A percentile compares a stretch with the other conserved stretches of the same genome.
phyloP scores from a whole-genome alignment of 176 grass and related monocot species.

The Eragrostis nindensis region DNA sequence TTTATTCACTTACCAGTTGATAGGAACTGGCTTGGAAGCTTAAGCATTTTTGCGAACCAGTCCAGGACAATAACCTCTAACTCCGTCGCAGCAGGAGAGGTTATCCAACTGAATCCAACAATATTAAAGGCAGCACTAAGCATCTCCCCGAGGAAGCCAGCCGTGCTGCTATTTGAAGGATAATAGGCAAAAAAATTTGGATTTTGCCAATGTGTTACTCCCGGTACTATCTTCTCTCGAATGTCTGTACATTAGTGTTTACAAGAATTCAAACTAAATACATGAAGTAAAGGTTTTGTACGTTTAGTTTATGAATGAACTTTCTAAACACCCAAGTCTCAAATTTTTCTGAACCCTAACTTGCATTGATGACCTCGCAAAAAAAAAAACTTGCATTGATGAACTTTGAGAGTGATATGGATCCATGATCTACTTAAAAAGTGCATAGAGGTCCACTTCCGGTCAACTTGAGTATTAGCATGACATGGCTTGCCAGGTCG shows the following conservation, averaged over 20 bases:
- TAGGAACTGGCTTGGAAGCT: conserved; percentile 55
- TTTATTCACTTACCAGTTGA: conserved; percentile 51
- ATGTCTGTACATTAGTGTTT: conserved; percentile 47
- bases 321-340: not conserved
- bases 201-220: conserved; percentile 84
- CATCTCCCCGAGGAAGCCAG: conserved; percentile 87
- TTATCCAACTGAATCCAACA: conserved; percentile 83
- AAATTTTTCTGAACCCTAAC: not conserved
- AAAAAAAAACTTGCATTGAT: not conserved
- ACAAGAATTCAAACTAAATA: conserved; percentile 20
- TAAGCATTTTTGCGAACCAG: conserved; percentile 74
- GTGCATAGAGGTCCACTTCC: not conserved
- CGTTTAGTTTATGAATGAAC: not conserved
- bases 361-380: not conserved
- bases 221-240: conserved; percentile 61
- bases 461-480: not conserved
- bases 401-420: not conserved
- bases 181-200: conserved; percentile 74
- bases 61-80: conserved; percentile 77
- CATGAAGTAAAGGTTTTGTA: conserved; percentile 10
- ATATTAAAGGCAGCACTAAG: conserved; percentile 70
- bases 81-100: conserved; percentile 80
- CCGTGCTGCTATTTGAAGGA: conserved; percentile 70
- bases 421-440: not conserved
- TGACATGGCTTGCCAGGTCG: not conserved